These are phyloP conservation scores for Lachancea cidri DNA, from an alignment of 805 yeast genomes.

Conservation along the genomic window DNA sequence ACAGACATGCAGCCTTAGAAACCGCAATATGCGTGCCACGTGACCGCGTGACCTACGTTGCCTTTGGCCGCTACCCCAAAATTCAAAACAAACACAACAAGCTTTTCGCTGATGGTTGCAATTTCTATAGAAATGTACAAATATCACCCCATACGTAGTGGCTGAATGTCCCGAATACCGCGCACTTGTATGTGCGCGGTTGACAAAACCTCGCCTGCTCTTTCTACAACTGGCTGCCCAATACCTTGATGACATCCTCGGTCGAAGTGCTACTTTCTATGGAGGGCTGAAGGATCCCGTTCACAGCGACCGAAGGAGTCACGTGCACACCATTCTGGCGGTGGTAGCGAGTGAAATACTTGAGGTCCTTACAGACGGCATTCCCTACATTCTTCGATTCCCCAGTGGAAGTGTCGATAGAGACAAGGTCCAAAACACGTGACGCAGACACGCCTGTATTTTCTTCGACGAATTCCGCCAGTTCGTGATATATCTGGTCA, in stretches of 20 bases:
- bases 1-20: neutral
- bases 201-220: too few relatives aligned
- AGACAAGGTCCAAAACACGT: neutral
- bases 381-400: slow-evolving; percentile 5
- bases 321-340: slow-evolving; percentile 9
- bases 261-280: slow-evolving; percentile 6
- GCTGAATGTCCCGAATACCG: too few relatives aligned
- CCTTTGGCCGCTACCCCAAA: too few relatives aligned
- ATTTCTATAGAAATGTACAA: too few relatives aligned
- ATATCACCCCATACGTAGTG: too few relatives aligned
- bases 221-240: slow-evolving; percentile 2
- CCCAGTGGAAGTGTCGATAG: slow-evolving; percentile 1
- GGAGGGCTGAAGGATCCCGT: slow-evolving; percentile 3
- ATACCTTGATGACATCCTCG: slow-evolving; percentile 4
- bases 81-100: too few relatives aligned
- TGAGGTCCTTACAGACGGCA: slow-evolving; percentile 1
- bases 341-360: slow-evolving; percentile 6
- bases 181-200: too few relatives aligned
- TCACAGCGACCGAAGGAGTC: slow-evolving; percentile 6
- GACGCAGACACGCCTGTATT: slow-evolving; percentile 1
- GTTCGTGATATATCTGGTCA: slow-evolving; percentile 1
- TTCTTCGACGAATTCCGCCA: slow-evolving; percentile 3
- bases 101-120: too few relatives aligned
- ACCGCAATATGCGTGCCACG: neutral
- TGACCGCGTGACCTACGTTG: neutral